Evolutionary conservation across 106 monocot species (phyloP).

Genomic region (Dactylorhiza incarnata): DNA sequence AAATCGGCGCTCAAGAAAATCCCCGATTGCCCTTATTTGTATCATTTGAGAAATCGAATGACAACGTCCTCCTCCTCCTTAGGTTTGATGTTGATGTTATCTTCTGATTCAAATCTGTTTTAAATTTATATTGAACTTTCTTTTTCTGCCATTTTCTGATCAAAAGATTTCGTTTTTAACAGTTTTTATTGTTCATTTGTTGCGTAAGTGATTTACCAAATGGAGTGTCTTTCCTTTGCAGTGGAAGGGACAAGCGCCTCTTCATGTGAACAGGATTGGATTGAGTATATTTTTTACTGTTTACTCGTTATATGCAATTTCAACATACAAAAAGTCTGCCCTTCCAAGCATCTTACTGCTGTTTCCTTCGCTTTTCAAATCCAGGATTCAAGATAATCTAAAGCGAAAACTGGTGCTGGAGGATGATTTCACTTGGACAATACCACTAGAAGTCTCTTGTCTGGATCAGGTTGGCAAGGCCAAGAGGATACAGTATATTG

Average conservation of each 20-base stretch:
- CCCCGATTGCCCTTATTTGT: not conserved
- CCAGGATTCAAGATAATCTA: slow-evolving; percentile 63
- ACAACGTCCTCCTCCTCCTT: not conserved
- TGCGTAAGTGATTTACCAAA: not conserved
- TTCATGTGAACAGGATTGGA: not conserved
- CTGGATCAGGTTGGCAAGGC: not conserved
- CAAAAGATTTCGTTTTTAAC: not conserved
- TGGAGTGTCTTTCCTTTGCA: not conserved
- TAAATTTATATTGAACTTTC: not conserved
- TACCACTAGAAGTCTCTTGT: slow-evolving; percentile 10
- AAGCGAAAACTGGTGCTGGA: slow-evolving; percentile 40
- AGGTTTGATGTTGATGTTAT: not conserved
- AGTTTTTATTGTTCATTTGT: not conserved
- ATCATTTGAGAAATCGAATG: not conserved
- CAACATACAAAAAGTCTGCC: not conserved
- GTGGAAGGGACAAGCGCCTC: not conserved
- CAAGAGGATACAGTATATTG: slow-evolving; percentile 47
- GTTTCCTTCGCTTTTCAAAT: not conserved
- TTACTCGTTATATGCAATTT: not conserved
- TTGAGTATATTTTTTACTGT: not conserved
- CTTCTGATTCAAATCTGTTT: not conserved
- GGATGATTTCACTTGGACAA: slow-evolving; percentile 71
- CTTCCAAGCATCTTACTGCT: not conserved
- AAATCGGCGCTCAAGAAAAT: not conserved
- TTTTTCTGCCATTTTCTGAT: not conserved